These are phyloP conservation scores for Ceriops decandra DNA, from an alignment of 345 rosid species.

Conservation along the genomic window DNA sequence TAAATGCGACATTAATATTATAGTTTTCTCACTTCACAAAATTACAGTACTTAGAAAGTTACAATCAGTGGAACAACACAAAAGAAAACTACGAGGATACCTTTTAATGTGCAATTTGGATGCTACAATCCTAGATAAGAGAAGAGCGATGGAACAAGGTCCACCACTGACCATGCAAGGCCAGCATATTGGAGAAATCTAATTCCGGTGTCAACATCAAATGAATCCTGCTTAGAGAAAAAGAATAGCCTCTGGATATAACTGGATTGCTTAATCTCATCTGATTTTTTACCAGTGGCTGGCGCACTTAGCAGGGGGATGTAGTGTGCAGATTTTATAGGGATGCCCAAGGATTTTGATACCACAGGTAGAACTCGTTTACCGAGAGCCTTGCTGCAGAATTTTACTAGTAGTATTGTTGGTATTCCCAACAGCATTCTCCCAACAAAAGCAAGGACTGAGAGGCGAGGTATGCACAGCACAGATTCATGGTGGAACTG, in stretches of 20 bases:
- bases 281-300: conserved; percentile 35
- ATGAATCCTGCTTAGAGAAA: conserved; percentile 41
- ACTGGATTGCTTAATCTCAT: conserved; percentile 46
- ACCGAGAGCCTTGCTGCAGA: conserved; percentile 89
- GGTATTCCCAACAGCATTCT: conserved; percentile 80
- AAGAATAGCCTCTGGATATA: conserved; percentile 50
- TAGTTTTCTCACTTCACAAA: too few relatives aligned
- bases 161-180: conserved; percentile 97
- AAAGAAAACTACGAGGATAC: too few relatives aligned
- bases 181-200: conserved; percentile 88
- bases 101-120: background rate
- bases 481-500: conserved; percentile 91
- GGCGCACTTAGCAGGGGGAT: conserved; percentile 56
- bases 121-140: conserved; percentile 45
- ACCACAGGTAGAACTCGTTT: conserved; percentile 79
- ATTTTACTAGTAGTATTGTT: conserved; percentile 74
- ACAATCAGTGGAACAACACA: too few relatives aligned
- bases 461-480: conserved; percentile 52
- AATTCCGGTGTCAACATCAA: conserved; percentile 82
- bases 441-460: conserved; percentile 41
- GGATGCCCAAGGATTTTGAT: conserved; percentile 70
- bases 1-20: too few relatives aligned
- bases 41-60: too few relatives aligned
- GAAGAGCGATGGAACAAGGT: conserved; percentile 78
- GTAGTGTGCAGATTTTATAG: conserved; percentile 63